Percentiles rank a stretch among this genome's conserved stretches.
phyloP scores from a whole-genome alignment of 495 filamentous ascomycete genomes.

The Aeminium ludgeri region DNA sequence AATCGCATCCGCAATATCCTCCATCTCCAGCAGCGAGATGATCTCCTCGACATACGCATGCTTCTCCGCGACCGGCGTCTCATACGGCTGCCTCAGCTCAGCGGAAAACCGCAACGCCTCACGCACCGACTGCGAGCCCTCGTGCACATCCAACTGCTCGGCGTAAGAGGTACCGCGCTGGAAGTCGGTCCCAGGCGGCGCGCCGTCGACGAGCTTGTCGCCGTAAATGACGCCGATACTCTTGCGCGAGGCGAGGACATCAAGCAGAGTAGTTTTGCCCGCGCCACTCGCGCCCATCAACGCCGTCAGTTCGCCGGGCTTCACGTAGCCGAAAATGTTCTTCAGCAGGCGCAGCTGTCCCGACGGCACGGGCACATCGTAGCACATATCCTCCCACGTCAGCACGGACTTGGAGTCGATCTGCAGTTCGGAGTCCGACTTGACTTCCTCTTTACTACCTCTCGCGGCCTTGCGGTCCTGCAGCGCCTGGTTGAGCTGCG shows the following conservation, averaged over 20 bases:
- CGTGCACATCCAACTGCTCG: constrained; percentile 72
- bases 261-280: constrained; percentile 69
- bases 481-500: constrained; percentile 49
- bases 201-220: constrained; percentile 59
- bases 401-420: constrained; percentile 43
- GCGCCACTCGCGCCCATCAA: constrained; percentile 79
- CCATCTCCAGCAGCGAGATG: constrained; percentile 64
- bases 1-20: constrained; percentile 67
- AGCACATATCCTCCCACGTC: constrained; percentile 37
- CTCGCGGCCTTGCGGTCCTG: constrained; percentile 37
- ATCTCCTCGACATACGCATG: constrained; percentile 72
- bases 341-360: constrained; percentile 54
- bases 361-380: constrained; percentile 52
- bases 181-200: constrained; percentile 47
- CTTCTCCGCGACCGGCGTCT: constrained; percentile 53
- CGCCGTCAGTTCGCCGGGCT: constrained; percentile 62
- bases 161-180: constrained; percentile 68
- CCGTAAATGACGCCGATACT: constrained; percentile 63
- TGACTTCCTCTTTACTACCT: constrained; percentile 31
- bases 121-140: constrained; percentile 58
- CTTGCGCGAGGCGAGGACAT: constrained; percentile 60
- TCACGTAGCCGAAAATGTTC: constrained; percentile 59
- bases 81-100: constrained; percentile 57
- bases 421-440: constrained; percentile 37
- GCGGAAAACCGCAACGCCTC: constrained; percentile 78